Evolutionary conservation across 1,139 yeast species (phyloP).

Genomic region (Ogataea hybrid): DNA sequence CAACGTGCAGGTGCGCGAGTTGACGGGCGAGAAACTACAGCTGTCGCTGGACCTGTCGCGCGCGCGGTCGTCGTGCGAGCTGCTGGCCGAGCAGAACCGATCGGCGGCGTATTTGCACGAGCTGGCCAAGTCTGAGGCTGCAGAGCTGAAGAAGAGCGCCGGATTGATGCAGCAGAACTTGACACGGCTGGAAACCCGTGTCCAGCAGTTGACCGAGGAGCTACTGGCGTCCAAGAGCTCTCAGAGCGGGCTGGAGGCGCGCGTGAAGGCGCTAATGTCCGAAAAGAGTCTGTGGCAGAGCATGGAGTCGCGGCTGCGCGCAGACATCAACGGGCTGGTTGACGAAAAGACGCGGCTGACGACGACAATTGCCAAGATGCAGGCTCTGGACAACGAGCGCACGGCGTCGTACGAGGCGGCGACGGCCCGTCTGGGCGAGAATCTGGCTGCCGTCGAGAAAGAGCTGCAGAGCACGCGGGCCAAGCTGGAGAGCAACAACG

Average conservation of each 20-base stretch:
- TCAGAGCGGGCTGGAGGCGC: slow-evolving; percentile 40
- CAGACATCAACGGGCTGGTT: slow-evolving; percentile 52
- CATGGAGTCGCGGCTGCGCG: slow-evolving; percentile 50
- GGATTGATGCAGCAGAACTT: slow-evolving; percentile 55
- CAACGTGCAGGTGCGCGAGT: slow-evolving; percentile 36
- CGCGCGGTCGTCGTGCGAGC: slow-evolving; percentile 43
- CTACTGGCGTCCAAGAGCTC: slow-evolving; percentile 43
- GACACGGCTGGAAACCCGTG: slow-evolving; percentile 52
- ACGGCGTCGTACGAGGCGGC: slow-evolving; percentile 52
- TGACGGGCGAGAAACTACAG: slow-evolving; percentile 50
- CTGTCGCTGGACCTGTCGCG: slow-evolving; percentile 45
- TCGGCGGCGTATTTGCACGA: slow-evolving; percentile 37
- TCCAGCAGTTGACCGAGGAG: slow-evolving; percentile 57
- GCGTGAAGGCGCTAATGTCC: slow-evolving; percentile 48
- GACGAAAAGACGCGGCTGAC: slow-evolving; percentile 62
- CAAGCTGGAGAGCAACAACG: slow-evolving; percentile 50
- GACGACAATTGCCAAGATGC: slow-evolving; percentile 60
- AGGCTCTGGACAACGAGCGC: slow-evolving; percentile 59
- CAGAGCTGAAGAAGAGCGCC: slow-evolving; percentile 40
- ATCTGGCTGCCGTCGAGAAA: slow-evolving; percentile 51
- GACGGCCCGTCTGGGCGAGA: slow-evolving; percentile 47
- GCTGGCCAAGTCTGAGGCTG: slow-evolving; percentile 42
- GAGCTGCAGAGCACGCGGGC: slow-evolving; percentile 42
- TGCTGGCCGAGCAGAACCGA: slow-evolving; percentile 45
- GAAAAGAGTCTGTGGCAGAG: slow-evolving; percentile 54